Evolutionary conservation across 129 eudicot species (phyloP).

Genomic region (Flaveria trinervia): DNA sequence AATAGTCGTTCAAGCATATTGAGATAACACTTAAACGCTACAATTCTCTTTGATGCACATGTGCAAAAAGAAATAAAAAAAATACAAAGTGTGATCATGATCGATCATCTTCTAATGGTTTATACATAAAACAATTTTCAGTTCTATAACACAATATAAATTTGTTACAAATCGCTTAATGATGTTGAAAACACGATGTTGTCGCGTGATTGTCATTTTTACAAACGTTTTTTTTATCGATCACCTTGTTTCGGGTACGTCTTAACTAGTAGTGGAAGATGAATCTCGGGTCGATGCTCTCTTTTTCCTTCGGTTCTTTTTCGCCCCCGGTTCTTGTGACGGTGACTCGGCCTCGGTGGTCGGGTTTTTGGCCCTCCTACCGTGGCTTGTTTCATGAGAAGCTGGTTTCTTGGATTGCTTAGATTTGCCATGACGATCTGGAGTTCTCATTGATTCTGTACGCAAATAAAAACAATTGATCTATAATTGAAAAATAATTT

Average conservation of each 20-base stretch:
- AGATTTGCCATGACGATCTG: slow-evolving; percentile 34
- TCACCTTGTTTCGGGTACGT: neutral
- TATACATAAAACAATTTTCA: slow-evolving; percentile 21
- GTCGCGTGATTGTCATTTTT: neutral
- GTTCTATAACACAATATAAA: neutral
- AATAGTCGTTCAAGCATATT: neutral
- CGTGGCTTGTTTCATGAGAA: slow-evolving; percentile 28
- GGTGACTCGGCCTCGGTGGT: slow-evolving; percentile 32
- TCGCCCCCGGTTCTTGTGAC: slow-evolving; percentile 31
- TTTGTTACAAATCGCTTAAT: slow-evolving; percentile 14
- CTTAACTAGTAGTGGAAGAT: slow-evolving; percentile 15
- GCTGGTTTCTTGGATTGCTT: slow-evolving; percentile 36
- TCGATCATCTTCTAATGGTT: slow-evolving; percentile 1
- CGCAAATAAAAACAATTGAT: neutral
- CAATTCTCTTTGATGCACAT: slow-evolving; percentile 19
- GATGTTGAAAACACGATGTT: neutral
- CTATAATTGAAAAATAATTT: neutral
- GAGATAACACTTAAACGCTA: neutral
- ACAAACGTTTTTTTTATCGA: neutral
- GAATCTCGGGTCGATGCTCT: slow-evolving; percentile 28
- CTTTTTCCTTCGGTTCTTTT: slow-evolving; percentile 39
- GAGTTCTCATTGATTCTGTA: slow-evolving; percentile 27
- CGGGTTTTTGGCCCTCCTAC: slow-evolving; percentile 39
- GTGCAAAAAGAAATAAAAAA: neutral
- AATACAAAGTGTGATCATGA: neutral